phyloP scores from a whole-genome alignment of 306 rosid species.

The Pachyrhizus erosus region DNA sequence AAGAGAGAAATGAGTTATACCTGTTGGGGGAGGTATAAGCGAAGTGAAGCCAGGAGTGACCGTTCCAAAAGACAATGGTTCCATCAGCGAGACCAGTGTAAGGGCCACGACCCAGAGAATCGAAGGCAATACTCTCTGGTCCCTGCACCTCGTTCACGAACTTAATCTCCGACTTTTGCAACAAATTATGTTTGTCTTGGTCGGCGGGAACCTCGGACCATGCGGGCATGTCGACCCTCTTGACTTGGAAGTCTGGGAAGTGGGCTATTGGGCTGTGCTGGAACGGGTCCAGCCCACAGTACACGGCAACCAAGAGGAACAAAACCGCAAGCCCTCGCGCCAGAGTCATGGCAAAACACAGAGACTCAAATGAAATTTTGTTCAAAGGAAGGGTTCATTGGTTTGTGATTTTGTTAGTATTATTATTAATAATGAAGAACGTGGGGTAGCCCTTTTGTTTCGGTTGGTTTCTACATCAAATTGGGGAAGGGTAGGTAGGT shows the following conservation, averaged over 20 bases:
- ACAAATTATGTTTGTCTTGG: conserved; percentile 62
- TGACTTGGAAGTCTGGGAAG: conserved; percentile 66
- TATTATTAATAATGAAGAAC: neutral
- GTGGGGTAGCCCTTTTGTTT: neutral
- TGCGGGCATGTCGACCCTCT: conserved; percentile 55
- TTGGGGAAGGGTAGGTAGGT: neutral
- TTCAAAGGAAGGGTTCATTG: neutral
- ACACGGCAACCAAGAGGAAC: conserved; percentile 62
- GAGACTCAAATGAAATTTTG: neutral
- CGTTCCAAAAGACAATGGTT: conserved; percentile 74
- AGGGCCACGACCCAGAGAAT: conserved; percentile 90
- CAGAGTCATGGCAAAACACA: conserved; percentile 45
- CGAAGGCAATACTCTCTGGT: conserved; percentile 90
- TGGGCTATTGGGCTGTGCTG: conserved; percentile 64
- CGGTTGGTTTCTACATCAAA: neutral
- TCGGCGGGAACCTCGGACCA: conserved; percentile 70
- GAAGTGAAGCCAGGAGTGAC: conserved; percentile 73
- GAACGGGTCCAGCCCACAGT: conserved; percentile 84
- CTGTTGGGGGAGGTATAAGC: conserved; percentile 85
- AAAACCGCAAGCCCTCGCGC: conserved; percentile 40
- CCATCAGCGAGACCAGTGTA: conserved; percentile 97
- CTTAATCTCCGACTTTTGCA: conserved; percentile 81
- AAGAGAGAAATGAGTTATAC: conserved; percentile 38
- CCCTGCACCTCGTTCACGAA: conserved; percentile 80
- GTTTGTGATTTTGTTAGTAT: too few species aligned